Conservation (phyloP, 805 yeast species). For the Teunomyces lycoperdinae region DNA sequence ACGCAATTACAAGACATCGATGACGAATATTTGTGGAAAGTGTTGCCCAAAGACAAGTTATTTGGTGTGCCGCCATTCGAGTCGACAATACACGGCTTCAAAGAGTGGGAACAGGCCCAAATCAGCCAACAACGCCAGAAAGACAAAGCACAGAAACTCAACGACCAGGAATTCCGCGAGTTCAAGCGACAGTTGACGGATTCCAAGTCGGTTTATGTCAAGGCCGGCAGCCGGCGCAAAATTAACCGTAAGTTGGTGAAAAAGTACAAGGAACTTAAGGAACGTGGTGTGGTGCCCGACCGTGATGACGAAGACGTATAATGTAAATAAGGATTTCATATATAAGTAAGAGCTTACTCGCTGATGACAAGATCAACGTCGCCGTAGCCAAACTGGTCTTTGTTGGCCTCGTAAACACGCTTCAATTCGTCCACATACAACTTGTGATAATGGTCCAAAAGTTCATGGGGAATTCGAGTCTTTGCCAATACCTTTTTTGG, state of each 20-base stretch:
- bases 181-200: slow-evolving; percentile 17
- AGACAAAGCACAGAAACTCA: slow-evolving; percentile 16
- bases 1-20: slow-evolving; percentile 33
- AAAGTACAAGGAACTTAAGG: slow-evolving; percentile 29
- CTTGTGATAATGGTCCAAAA: slow-evolving; percentile 67
- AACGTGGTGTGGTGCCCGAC: slow-evolving; percentile 24
- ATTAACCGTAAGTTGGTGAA: slow-evolving; percentile 34
- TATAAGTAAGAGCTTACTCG: slow-evolving; percentile 24
- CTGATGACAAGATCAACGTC: slow-evolving; percentile 47
- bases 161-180: slow-evolving; percentile 20
- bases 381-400: slow-evolving; percentile 49
- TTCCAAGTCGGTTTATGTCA: slow-evolving; percentile 24
- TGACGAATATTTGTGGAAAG: slow-evolving; percentile 40
- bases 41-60: slow-evolving; percentile 32
- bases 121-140: slow-evolving; percentile 20
- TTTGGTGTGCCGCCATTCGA: slow-evolving; percentile 39
- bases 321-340: not conserved
- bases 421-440: slow-evolving; percentile 64
- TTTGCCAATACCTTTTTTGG: slow-evolving; percentile 15
- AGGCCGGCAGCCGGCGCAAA: slow-evolving; percentile 29
- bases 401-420: slow-evolving; percentile 65
- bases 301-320: slow-evolving; percentile 5
- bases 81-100: slow-evolving; percentile 24
- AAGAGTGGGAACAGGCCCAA: slow-evolving; percentile 33
- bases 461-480: slow-evolving; percentile 34